A percentile compares a stretch with the other conserved stretches of the same genome.
These are phyloP conservation scores for Medicago arabica DNA, from an alignment of 306 rosid species.

Conservation along the genomic window DNA sequence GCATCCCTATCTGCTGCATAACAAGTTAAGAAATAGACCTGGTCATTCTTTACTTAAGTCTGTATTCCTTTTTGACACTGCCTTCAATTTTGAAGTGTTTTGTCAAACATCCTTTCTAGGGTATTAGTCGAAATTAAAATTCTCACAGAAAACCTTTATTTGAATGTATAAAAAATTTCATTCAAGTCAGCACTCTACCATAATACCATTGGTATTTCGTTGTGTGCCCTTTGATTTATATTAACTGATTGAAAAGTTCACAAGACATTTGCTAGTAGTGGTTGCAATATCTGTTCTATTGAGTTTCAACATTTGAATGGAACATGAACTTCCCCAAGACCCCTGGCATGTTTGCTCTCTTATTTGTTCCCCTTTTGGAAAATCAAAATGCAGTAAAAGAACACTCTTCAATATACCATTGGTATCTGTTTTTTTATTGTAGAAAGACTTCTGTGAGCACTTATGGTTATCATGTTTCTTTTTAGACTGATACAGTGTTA, in stretches of 20 bases:
- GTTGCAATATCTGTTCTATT: background rate
- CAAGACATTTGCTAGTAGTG: conserved; percentile 11
- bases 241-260: conserved; percentile 27
- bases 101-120: background rate
- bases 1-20: conserved; percentile 21
- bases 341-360: background rate
- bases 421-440: background rate
- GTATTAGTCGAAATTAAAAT: background rate
- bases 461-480: conserved; percentile 35
- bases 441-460: background rate
- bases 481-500: conserved; percentile 26
- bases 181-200: background rate
- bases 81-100: conserved; percentile 9
- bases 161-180: conserved; percentile 11
- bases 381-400: conserved; percentile 21
- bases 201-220: conserved; percentile 13
- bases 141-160: background rate
- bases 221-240: conserved; percentile 30
- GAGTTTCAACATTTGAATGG: conserved; percentile 21
- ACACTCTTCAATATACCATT: background rate
- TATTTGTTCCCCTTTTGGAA: background rate
- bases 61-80: background rate
- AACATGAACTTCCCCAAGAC: conserved; percentile 9
- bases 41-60: conserved; percentile 10
- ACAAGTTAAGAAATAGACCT: conserved; percentile 13